phyloP scores from a whole-genome alignment of 2,329 filamentous ascomycete species.

The Cercospora sp. region DNA sequence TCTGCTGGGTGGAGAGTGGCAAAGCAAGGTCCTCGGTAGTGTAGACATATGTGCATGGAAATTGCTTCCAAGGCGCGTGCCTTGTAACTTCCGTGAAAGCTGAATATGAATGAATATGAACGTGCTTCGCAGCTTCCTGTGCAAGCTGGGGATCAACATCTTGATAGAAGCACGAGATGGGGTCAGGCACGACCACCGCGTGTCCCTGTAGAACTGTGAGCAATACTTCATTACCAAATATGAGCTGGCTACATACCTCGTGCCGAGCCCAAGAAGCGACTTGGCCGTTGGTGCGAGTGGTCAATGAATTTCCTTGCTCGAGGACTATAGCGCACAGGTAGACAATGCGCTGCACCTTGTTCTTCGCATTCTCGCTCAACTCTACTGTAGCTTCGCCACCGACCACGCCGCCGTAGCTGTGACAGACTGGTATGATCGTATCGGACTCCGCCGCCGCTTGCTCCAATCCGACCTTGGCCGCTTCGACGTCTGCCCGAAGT shows the following conservation, averaged over 20 bases:
- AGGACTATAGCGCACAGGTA: slow-evolving; percentile 26
- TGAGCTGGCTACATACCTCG: slow-evolving; percentile 1
- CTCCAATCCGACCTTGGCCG: slow-evolving; percentile 22
- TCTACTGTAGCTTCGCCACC: slow-evolving; percentile 27
- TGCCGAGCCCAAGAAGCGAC: slow-evolving; percentile 19
- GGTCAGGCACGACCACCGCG: slow-evolving; percentile 14
- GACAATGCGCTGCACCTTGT: slow-evolving; percentile 20
- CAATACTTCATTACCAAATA: background rate
- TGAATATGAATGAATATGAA: slow-evolving; percentile 15
- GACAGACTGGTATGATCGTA: slow-evolving; percentile 25
- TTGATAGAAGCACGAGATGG: slow-evolving; percentile 24
- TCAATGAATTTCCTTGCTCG: slow-evolving; percentile 10
- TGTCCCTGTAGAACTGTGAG: slow-evolving; percentile 2
- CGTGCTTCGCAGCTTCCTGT: slow-evolving; percentile 16
- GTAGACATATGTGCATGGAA: slow-evolving; percentile 24
- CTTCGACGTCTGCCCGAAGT: slow-evolving; percentile 20
- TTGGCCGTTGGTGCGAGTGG: background rate
- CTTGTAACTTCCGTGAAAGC: slow-evolving; percentile 13
- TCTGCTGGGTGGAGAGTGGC: slow-evolving; percentile 2
- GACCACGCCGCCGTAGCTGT: slow-evolving; percentile 25
- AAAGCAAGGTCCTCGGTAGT: slow-evolving; percentile 23
- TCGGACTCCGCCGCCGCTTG: slow-evolving; percentile 20
- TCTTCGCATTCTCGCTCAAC: slow-evolving; percentile 15
- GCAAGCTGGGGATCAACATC: slow-evolving; percentile 22
- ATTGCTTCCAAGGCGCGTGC: slow-evolving; percentile 22